These are phyloP conservation scores for Oropetium thomaeum DNA, from an alignment of 176 grass and related monocot genomes.

Conservation along the genomic window DNA sequence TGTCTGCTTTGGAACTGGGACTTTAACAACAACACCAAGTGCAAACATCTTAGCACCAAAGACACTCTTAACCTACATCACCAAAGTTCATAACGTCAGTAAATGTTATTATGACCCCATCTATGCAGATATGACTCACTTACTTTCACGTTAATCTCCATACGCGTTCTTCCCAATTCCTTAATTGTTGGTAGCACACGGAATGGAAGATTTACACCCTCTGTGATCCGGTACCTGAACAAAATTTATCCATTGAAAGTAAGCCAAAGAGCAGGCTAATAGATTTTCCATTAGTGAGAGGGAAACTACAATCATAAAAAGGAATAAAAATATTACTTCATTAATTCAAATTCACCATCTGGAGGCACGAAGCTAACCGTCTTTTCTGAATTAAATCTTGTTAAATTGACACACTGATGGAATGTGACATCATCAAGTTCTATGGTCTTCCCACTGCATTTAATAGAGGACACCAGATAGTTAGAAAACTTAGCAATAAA, in stretches of 20 bases:
- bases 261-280: background rate
- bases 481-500: conserved; percentile 12
- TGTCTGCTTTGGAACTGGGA: conserved; percentile 98
- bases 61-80: conserved; percentile 86
- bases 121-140: conserved; percentile 33
- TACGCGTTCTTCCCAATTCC: conserved; percentile 95
- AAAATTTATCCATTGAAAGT: conserved; percentile 38
- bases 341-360: conserved; percentile 99
- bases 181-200: conserved; percentile 95
- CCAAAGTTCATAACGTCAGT: conserved; percentile 24
- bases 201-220: conserved; percentile 98
- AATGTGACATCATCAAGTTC: conserved; percentile 99
- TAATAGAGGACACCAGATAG: conserved; percentile 7
- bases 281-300: background rate
- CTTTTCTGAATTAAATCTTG: conserved; percentile 99
- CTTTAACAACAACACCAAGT: conserved; percentile 92
- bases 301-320: conserved; percentile 31
- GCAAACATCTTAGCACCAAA: conserved; percentile 99
- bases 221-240: conserved; percentile 92
- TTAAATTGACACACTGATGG: conserved; percentile 98
- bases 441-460: conserved; percentile 89
- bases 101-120: background rate
- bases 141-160: conserved; percentile 99
- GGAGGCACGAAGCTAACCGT: conserved; percentile 98
- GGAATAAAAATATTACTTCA: conserved; percentile 72